Evolutionary conservation across 148 eudicot genomes (phyloP), one percentile per base, ranked within the genome.

Genomic region (Dianthus caryophyllus): DNA sequence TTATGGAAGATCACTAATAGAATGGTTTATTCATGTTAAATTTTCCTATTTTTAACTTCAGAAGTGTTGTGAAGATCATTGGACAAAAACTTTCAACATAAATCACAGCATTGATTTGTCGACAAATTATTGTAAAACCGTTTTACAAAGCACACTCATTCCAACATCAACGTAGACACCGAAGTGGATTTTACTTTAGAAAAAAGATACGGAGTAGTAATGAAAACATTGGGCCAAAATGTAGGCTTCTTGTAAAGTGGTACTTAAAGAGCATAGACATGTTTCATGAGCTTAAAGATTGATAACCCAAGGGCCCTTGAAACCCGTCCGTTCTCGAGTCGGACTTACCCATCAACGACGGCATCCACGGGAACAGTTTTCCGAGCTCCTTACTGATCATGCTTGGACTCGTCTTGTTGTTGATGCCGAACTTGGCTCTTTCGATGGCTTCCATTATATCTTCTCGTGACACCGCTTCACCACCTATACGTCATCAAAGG

Each of bases 361-460:
- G 92, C 87, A 94, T 81, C 97, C 99, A 94, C 31, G 91, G 96
- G 75, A 95, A 88, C 56, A 90, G 67, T 50, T 87, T 95, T 57
- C 75, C 89, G 4, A 95, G 83, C 72, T 95, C 93, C 77, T 82
- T 85, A 81, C 84, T 76, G 59, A 86, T 69, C 30, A 77, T 48
- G 67, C 26, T 68, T 27, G 83, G 65, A 67, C 67, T 67, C 41
- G 72, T 48, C 76, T 69, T 78, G 52, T 75, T 79, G 67, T 79
- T 88, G 75, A 95, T 88, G 20, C 97, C 99, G 43, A 80, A 95
- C 71, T 88, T 95, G 6, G 97, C 96, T 70, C 99, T 85, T 73
- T 90, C 96, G 25, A 95, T 79, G 25, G 97, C 97, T 77, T 86
- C 96, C 99, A 90, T 88, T 61, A 95, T 70, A 72, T 95, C 99